A percentile compares a stretch with the other conserved stretches of the same genome.
Conservation (phyloP, 1,139 yeast species). For the Kodamaea fungicola region DNA sequence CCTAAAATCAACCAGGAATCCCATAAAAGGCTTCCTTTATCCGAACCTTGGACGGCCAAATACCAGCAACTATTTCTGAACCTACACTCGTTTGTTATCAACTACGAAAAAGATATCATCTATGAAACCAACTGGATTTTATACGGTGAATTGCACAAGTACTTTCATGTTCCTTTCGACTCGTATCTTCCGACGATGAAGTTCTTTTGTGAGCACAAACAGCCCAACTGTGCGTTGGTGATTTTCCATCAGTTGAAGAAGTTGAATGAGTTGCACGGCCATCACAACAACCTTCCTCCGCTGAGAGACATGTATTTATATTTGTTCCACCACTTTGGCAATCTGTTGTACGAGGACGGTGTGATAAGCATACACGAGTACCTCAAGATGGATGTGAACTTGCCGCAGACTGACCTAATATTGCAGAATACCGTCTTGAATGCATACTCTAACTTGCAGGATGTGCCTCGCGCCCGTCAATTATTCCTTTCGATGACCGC, state of each 20-base stretch:
- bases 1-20: slow-evolving; percentile 42
- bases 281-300: slow-evolving; percentile 46
- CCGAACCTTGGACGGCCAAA: slow-evolving; percentile 23
- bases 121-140: slow-evolving; percentile 60
- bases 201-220: slow-evolving; percentile 52
- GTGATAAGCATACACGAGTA: slow-evolving; percentile 63
- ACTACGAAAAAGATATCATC: slow-evolving; percentile 37
- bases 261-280: slow-evolving; percentile 54
- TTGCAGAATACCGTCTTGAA: slow-evolving; percentile 63
- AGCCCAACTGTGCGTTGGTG: slow-evolving; percentile 63
- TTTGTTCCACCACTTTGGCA: slow-evolving; percentile 62
- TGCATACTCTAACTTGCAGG: slow-evolving; percentile 64
- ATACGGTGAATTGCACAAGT: slow-evolving; percentile 56
- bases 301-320: slow-evolving; percentile 65
- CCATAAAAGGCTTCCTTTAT: slow-evolving; percentile 27
- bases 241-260: slow-evolving; percentile 63
- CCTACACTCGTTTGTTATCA: slow-evolving; percentile 46
- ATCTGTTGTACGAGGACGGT: slow-evolving; percentile 61
- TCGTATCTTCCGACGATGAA: slow-evolving; percentile 58
- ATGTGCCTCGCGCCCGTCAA: slow-evolving; percentile 57
- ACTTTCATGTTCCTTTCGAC: slow-evolving; percentile 59
- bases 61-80: slow-evolving; percentile 33
- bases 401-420: slow-evolving; percentile 53
- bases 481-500: slow-evolving; percentile 58
- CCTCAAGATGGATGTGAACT: slow-evolving; percentile 60